These are phyloP conservation scores for Tolypocladium ovalisporum DNA, from an alignment of 2,329 filamentous ascomycete genomes.

Conservation along the genomic window DNA sequence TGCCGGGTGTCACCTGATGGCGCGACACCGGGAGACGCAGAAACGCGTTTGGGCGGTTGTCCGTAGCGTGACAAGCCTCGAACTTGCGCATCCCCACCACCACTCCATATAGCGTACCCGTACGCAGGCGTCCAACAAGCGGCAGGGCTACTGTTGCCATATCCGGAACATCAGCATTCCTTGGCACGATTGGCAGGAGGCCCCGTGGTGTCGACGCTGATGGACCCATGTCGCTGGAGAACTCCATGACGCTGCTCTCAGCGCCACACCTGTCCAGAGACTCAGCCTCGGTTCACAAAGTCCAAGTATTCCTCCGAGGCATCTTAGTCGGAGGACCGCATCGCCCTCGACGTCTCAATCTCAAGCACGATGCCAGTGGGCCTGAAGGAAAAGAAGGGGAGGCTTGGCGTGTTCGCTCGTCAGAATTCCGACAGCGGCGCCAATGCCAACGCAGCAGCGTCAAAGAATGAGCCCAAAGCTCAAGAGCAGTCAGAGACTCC, in stretches of 20 bases:
- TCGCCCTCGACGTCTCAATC: not conserved
- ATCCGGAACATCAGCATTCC: not conserved
- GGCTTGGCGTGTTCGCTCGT: conserved; percentile 20
- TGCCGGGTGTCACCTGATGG: conserved; percentile 15
- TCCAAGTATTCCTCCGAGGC: not conserved
- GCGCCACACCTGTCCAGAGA: not conserved
- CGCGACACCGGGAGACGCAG: conserved; percentile 6
- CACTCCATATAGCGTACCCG: not conserved
- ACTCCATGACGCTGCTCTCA: conserved; percentile 1
- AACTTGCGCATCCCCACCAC: not conserved
- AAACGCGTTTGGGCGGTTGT: not conserved
- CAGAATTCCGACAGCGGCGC: conserved; percentile 12
- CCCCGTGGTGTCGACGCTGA: not conserved
- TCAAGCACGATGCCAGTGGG: conserved; percentile 14
- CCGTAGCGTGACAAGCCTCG: not conserved
- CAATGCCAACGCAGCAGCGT: conserved; percentile 9
- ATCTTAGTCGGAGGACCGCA: not conserved
- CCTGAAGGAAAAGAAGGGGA: conserved; percentile 18
- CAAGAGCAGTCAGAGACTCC: conserved; percentile 10
- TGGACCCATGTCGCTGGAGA: not conserved
- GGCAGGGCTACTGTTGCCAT: not conserved
- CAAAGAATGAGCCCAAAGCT: conserved; percentile 6
- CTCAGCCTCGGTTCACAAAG: not conserved
- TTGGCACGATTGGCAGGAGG: too few species aligned
- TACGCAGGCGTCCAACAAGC: not conserved